phyloP scores from a whole-genome alignment of 1,284 basidiomycete species.

The Flammula alnicola region DNA sequence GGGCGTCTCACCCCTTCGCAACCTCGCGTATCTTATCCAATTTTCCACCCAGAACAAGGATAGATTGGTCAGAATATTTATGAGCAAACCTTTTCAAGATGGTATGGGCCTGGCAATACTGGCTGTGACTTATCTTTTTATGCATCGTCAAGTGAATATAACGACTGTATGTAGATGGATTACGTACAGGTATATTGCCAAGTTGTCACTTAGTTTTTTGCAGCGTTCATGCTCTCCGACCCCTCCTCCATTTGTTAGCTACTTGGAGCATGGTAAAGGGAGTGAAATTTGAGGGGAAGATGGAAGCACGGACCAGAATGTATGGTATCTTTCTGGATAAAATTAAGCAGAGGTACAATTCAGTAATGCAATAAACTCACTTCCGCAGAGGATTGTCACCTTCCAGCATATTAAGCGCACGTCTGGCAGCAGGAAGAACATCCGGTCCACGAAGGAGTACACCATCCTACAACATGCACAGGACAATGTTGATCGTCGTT shows the following conservation, averaged over 20 bases:
- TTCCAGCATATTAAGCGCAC: conserved; percentile 77
- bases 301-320: conserved; percentile 65
- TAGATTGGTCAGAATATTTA: conserved; percentile 74
- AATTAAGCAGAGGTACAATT: conserved; percentile 13
- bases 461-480: conserved; percentile 78
- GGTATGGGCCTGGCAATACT: conserved; percentile 94
- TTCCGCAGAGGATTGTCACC: conserved; percentile 70
- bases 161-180: background rate
- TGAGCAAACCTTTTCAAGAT: conserved; percentile 73
- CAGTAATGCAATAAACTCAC: conserved; percentile 45
- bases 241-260: conserved; percentile 94
- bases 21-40: conserved; percentile 77
- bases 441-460: conserved; percentile 85
- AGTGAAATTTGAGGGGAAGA: background rate
- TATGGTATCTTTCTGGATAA: conserved; percentile 84
- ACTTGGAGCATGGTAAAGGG: background rate
- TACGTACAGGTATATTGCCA: conserved; percentile 65
- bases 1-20: conserved; percentile 76
- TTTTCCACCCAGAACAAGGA: conserved; percentile 87
- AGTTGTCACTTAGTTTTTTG: conserved; percentile 70
- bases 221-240: conserved; percentile 77
- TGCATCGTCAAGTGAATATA: background rate
- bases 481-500: conserved; percentile 1
- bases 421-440: conserved; percentile 76
- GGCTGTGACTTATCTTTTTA: conserved; percentile 65